These are phyloP conservation scores for Actinomucor elegans DNA, from an alignment of 371 early-diverging fungal genomes.

Conservation along the genomic window DNA sequence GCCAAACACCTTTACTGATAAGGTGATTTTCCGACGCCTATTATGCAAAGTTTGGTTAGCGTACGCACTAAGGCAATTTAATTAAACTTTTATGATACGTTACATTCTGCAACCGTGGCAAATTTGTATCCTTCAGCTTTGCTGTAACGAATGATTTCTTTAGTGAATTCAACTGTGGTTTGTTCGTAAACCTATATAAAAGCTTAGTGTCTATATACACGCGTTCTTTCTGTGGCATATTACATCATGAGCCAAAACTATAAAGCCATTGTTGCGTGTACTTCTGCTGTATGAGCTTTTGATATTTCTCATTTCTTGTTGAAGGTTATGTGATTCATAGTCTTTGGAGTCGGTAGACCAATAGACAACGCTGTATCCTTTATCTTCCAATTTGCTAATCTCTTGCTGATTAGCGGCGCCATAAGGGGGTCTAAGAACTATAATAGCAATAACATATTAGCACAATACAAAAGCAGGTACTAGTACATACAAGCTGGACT, in stretches of 20 bases:
- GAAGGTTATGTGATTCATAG: constrained; percentile 31
- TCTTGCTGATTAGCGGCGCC: constrained; percentile 29
- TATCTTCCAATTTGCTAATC: constrained; percentile 24
- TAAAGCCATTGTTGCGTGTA: constrained; percentile 10
- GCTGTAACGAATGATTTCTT: constrained; percentile 28
- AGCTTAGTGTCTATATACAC: too few species aligned
- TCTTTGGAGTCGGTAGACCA: constrained; percentile 62
- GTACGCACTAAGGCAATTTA: neutral
- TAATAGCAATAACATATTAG: constrained; percentile 3
- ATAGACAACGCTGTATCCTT: constrained; percentile 46
- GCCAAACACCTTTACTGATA: constrained; percentile 7
- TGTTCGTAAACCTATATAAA: constrained; percentile 48
- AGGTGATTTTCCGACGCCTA: neutral
- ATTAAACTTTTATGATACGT: neutral
- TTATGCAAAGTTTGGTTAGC: neutral
- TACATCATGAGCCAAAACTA: constrained; percentile 32
- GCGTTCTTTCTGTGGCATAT: too few species aligned
- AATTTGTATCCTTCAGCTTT: constrained; percentile 39
- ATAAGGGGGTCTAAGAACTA: constrained; percentile 50
- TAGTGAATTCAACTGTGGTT: constrained; percentile 36
- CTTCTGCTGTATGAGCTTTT: neutral
- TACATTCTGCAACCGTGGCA: constrained; percentile 53
- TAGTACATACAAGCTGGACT: constrained; percentile 37
- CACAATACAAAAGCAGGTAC: neutral
- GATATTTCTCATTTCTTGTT: constrained; percentile 16